Conservation (phyloP, 2,329 filamentous ascomycete genomes). For the Biscogniauxia marginata region DNA sequence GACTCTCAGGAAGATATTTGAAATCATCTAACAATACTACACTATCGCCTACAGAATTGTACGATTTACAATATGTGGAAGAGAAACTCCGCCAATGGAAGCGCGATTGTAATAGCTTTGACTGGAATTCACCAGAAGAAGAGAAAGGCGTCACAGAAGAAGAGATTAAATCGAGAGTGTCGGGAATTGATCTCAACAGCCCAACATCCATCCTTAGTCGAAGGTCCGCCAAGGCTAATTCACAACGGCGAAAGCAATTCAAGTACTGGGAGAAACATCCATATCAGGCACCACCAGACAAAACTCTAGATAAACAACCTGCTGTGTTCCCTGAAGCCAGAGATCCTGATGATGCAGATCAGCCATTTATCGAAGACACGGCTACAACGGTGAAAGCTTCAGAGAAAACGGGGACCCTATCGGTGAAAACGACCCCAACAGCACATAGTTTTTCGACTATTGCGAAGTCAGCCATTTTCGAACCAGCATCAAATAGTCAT, state of each 20-base stretch:
- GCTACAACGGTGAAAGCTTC: not conserved
- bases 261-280: slow-evolving; percentile 4
- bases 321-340: not conserved
- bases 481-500: not conserved
- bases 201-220: not conserved
- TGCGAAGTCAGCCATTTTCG: not conserved
- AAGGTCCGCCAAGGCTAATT: slow-evolving; percentile 1
- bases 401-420: not conserved
- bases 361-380: not conserved
- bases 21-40: not conserved
- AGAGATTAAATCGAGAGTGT: not conserved
- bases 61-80: slow-evolving; percentile 3
- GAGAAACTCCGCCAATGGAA: slow-evolving; percentile 5
- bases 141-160: not conserved
- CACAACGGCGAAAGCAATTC: slow-evolving; percentile 2
- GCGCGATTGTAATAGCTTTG: too few relatives aligned
- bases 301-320: not conserved
- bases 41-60: not conserved
- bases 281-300: not conserved
- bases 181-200: not conserved
- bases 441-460: not conserved
- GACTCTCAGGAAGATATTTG: not conserved
- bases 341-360: not conserved
- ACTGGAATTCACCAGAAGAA: not conserved
- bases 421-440: not conserved